Conservation (phyloP, 2,329 filamentous ascomycete species). For the Fonsecaea nubica region DNA sequence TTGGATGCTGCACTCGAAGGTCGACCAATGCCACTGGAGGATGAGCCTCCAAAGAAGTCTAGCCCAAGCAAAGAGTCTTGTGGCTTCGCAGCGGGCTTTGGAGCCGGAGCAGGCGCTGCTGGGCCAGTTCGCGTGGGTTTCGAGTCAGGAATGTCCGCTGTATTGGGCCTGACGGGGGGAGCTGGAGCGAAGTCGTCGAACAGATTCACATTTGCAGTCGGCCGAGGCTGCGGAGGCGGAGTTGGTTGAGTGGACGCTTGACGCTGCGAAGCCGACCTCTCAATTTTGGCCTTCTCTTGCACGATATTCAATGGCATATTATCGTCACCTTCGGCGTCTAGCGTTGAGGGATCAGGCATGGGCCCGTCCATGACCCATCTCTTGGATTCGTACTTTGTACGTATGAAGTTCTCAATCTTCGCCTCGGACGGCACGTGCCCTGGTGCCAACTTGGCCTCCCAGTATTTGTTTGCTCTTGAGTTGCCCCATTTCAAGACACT, state of each 20-base stretch:
- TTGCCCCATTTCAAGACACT: constrained; percentile 97
- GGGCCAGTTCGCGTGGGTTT: constrained; percentile 68
- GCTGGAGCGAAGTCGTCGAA: constrained; percentile 75
- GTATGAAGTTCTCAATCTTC: constrained; percentile 99
- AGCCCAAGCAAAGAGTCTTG: constrained; percentile 87
- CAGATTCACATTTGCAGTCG: constrained; percentile 71
- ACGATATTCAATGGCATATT: constrained; percentile 74
- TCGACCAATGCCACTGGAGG: constrained; percentile 70
- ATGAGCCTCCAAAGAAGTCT: constrained; percentile 82
- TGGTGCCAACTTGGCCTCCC: constrained; percentile 90
- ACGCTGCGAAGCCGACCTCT: constrained; percentile 64
- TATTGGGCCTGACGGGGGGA: constrained; percentile 72
- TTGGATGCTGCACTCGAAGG: constrained; percentile 81
- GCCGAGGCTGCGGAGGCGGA: constrained; percentile 45
- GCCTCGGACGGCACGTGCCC: constrained; percentile 93
- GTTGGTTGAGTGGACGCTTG: constrained; percentile 44
- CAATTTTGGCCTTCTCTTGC: constrained; percentile 73
- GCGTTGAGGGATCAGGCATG: constrained; percentile 87
- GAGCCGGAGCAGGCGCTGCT: constrained; percentile 63
- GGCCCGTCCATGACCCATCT: constrained; percentile 99
- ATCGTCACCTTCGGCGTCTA: constrained; percentile 85
- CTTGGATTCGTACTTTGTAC: constrained; percentile 98
- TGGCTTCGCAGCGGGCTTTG: constrained; percentile 63
- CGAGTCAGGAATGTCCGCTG: constrained; percentile 69
- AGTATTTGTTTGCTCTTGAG: constrained; percentile 93